Evolutionary conservation across 2,329 filamentous ascomycete species (phyloP).

Genomic region (Dryadomyces quercivorus): DNA sequence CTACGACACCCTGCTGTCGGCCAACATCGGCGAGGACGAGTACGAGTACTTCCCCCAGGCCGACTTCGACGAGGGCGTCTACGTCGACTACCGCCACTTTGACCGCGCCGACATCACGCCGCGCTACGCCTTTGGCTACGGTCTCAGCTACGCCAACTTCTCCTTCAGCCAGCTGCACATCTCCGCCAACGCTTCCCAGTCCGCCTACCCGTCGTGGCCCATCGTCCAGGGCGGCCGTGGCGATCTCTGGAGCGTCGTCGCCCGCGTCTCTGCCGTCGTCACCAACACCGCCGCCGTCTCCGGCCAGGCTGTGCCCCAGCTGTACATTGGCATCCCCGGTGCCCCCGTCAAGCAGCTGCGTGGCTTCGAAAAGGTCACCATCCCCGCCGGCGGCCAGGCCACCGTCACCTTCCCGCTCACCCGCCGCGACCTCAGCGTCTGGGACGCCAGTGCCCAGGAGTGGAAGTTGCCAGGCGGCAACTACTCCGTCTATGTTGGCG

Average conservation of each 20-base stretch:
- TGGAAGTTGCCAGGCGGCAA: constrained; percentile 32
- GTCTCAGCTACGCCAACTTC: constrained; percentile 44
- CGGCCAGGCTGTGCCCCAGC: constrained; percentile 32
- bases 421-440: constrained; percentile 33
- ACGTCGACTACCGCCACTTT: constrained; percentile 43
- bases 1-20: constrained; percentile 29
- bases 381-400: constrained; percentile 17
- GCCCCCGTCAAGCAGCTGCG: constrained; percentile 22
- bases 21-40: constrained; percentile 30
- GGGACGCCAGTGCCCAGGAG: constrained; percentile 33
- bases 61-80: constrained; percentile 35
- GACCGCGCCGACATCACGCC: constrained; percentile 33
- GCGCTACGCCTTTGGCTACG: constrained; percentile 42
- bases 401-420: constrained; percentile 23
- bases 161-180: constrained; percentile 60
- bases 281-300: constrained; percentile 30
- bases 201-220: constrained; percentile 32
- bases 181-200: constrained; percentile 47
- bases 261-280: constrained; percentile 21
- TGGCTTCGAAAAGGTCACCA: constrained; percentile 22
- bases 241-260: constrained; percentile 28
- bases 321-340: constrained; percentile 21
- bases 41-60: constrained; percentile 37
- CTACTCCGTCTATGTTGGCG: constrained; percentile 29
- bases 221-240: constrained; percentile 56